Base-by-base conservation (phyloP, 441 rosid genomes). In the Corymbia citriodora region DNA sequence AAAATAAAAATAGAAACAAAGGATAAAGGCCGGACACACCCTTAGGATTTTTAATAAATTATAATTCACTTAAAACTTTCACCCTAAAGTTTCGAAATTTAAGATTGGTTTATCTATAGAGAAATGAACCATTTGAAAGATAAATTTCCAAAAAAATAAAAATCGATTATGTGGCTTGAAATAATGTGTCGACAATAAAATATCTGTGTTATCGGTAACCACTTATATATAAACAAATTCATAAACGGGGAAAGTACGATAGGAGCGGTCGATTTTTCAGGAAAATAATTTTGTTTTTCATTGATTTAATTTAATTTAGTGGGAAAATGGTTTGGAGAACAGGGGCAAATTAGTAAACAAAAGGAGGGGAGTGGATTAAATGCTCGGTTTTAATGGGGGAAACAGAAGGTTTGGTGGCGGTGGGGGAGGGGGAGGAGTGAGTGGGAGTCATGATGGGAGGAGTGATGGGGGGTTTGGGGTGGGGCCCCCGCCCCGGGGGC, bases 381-480 rank as follows among this genome's bases (percentile, higher is more conserved):
- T 21, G 83, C 50, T 10, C 15, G 7, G 12, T 40, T 11, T 7
- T 40, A 40, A 36, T 36, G 83, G 83, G 50, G 12, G 31, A 87
- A 10, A 17, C 72, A 18, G 74, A 90, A n/a, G 19, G 40, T 45
- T 87, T 2, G 57, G 36, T 49, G 89, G 87, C 40, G 45, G 48
- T 3, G 25, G 70, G 18, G 7, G 0, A 11, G 31, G 31, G 31
- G 12, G 16, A 4, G 8, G 53, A 53, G 82, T 4, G 52, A 55
- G 94, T 93, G 95, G 93, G 91, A 72, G 23, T 88, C 91, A 93
- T 94, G 92, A 94, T 94, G 88, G 49, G 9, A 61, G 50, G 85
- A 8, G 90, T 88, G 92, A 93, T 53, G 85, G 85, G 50, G 57
- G 8, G 57, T 7, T 17, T 19, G 21, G 55, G 91, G 91, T 11